Percentiles rank a stretch among this genome's conserved stretches.
Conservation (phyloP, 208 protist genomes). For the Leptomonas pyrrhocoris region DNA sequence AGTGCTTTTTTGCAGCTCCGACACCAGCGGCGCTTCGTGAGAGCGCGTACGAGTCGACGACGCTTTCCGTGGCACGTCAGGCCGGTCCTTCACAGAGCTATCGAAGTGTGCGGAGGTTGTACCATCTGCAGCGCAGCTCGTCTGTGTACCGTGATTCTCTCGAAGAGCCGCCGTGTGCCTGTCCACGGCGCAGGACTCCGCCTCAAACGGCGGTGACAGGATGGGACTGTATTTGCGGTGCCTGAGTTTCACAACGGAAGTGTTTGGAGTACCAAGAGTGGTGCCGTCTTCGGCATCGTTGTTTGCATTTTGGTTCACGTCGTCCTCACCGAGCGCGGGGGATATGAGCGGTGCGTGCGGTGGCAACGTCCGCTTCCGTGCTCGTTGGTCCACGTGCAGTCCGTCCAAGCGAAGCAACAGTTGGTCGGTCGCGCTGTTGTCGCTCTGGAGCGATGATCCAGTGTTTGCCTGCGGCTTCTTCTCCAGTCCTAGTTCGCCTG, state of each 20-base stretch:
- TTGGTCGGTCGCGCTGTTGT: background rate
- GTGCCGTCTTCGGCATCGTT: background rate
- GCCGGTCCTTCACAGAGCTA: background rate
- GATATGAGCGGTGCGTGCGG: background rate
- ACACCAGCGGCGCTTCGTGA: background rate
- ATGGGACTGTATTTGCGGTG: background rate
- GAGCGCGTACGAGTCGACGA: background rate
- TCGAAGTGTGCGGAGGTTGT: background rate
- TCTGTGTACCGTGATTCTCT: conserved; percentile 1
- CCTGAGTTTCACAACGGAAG: too few relatives aligned
- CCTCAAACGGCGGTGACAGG: conserved; percentile 7
- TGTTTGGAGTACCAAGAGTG: background rate
- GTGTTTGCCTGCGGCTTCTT: background rate
- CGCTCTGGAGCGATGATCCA: background rate
- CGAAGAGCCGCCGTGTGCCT: background rate
- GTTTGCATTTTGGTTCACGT: background rate
- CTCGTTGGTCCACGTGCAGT: background rate
- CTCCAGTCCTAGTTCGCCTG: background rate
- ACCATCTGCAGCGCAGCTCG: background rate
- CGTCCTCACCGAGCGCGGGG: background rate
- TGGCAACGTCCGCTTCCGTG: background rate
- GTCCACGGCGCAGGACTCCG: background rate
- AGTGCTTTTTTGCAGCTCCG: background rate
- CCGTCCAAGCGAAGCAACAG: conserved; percentile 4
- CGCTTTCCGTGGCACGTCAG: background rate